Conservation (phyloP, 345 rosid genomes). For the Linum tenue region DNA sequence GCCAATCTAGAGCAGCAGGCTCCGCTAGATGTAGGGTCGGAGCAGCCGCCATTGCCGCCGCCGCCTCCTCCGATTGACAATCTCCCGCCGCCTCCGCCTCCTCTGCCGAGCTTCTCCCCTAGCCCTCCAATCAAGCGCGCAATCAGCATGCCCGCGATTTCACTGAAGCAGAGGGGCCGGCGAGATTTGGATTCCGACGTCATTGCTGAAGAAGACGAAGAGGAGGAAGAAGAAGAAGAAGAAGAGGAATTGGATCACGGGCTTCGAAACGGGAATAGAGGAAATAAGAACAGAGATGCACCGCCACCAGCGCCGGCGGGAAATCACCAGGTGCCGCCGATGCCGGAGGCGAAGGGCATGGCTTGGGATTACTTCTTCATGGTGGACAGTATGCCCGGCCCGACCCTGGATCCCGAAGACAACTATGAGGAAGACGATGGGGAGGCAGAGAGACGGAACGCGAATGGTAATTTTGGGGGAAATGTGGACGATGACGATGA, state of each 20-base stretch:
- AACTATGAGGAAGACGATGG: slow-evolving; percentile 13
- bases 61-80: slow-evolving; percentile 51
- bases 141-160: slow-evolving; percentile 51
- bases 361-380: slow-evolving; percentile 30
- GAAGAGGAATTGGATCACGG: slow-evolving; percentile 35
- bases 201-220: slow-evolving; percentile 35
- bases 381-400: slow-evolving; percentile 52
- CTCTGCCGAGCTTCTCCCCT: slow-evolving; percentile 67
- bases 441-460: slow-evolving; percentile 1
- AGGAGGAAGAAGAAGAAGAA: slow-evolving; percentile 45
- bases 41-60: slow-evolving; percentile 23
- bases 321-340: slow-evolving; percentile 31
- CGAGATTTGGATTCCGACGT: slow-evolving; percentile 28
- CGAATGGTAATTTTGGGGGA: not conserved
- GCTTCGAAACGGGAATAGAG: slow-evolving; percentile 14
- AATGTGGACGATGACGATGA: slow-evolving; percentile 25
- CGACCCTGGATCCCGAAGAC: slow-evolving; percentile 44
- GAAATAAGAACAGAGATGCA: slow-evolving; percentile 24
- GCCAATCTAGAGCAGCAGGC: slow-evolving; percentile 15
- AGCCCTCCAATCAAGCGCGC: slow-evolving; percentile 47
- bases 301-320: slow-evolving; percentile 29
- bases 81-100: slow-evolving; percentile 77
- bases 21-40: slow-evolving; percentile 6
- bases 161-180: slow-evolving; percentile 19
- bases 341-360: slow-evolving; percentile 30